Evolutionary conservation across 108 stramenopile genomes (phyloP).

Genomic region (Skeletonema tropicum): DNA sequence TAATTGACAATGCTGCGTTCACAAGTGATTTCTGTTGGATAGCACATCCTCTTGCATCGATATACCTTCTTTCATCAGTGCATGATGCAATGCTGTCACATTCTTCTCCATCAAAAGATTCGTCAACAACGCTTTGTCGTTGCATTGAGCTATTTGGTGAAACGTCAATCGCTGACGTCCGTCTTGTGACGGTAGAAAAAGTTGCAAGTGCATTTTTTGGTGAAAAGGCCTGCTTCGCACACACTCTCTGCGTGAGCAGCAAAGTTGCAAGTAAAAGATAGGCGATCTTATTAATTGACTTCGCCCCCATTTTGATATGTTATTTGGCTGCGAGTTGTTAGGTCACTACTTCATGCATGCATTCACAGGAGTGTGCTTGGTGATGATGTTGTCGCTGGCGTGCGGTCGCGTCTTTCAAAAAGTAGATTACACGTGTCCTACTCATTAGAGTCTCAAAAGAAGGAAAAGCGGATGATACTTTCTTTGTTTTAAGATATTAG

Average conservation of each 20-base stretch:
- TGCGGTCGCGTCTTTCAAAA: too few species aligned
- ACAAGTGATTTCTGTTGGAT: background rate
- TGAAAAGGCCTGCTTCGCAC: background rate
- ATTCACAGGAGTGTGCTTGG: too few species aligned
- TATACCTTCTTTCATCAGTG: background rate
- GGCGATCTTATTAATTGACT: background rate
- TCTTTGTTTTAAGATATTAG: too few species aligned
- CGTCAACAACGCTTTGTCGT: background rate
- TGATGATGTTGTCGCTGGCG: too few species aligned
- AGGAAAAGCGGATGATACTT: too few species aligned
- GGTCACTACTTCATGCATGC: too few species aligned
- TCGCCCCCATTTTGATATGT: background rate
- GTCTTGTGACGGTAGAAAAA: background rate
- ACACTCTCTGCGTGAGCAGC: background rate
- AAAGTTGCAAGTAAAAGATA: background rate
- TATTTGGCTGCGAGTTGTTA: background rate
- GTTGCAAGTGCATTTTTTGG: background rate
- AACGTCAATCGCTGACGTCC: background rate
- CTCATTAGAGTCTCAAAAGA: too few species aligned
- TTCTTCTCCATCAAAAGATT: background rate
- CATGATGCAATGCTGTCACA: background rate
- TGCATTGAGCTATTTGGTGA: background rate
- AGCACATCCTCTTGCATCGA: background rate
- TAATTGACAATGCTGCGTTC: constrained; percentile 13
- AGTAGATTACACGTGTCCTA: too few species aligned